Evolutionary conservation across 2,329 filamentous ascomycete species (phyloP).

Genomic region (Penicillium sp.): DNA sequence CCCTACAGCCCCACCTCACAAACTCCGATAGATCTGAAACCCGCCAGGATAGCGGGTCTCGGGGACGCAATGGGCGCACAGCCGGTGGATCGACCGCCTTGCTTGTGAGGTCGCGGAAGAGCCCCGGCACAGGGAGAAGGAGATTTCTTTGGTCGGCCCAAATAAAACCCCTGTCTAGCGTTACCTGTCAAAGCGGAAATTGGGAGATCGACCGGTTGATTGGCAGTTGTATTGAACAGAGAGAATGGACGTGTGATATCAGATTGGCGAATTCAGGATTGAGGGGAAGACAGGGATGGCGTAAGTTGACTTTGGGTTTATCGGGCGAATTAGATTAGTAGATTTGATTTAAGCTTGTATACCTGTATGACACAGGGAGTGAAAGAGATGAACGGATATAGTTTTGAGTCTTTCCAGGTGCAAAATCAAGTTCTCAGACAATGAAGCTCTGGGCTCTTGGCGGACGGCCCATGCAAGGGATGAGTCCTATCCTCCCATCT

Average conservation of each 20-base stretch:
- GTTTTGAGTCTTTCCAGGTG: neutral
- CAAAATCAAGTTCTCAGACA: neutral
- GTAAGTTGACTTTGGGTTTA: neutral
- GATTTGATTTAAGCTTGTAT: neutral
- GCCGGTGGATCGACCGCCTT: constrained; percentile 10
- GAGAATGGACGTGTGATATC: neutral
- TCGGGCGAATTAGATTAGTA: neutral
- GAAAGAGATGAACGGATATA: neutral
- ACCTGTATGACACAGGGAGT: neutral
- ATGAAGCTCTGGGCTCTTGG: neutral
- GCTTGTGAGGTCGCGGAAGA: constrained; percentile 2
- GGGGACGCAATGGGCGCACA: constrained; percentile 9
- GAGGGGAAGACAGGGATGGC: neutral
- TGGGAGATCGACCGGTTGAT: neutral
- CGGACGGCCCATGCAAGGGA: constrained; percentile 1
- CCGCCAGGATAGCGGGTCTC: constrained; percentile 3
- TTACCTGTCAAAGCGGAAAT: neutral
- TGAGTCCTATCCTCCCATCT: neutral
- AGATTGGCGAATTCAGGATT: neutral
- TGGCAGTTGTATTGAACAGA: neutral
- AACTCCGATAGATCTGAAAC: constrained; percentile 23
- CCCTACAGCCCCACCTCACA: neutral
- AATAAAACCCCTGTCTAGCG: constrained; percentile 4
- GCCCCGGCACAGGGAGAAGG: neutral
- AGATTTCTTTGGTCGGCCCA: neutral